Conservation (phyloP, 345 rosid species). For the Theobroma cacao region DNA sequence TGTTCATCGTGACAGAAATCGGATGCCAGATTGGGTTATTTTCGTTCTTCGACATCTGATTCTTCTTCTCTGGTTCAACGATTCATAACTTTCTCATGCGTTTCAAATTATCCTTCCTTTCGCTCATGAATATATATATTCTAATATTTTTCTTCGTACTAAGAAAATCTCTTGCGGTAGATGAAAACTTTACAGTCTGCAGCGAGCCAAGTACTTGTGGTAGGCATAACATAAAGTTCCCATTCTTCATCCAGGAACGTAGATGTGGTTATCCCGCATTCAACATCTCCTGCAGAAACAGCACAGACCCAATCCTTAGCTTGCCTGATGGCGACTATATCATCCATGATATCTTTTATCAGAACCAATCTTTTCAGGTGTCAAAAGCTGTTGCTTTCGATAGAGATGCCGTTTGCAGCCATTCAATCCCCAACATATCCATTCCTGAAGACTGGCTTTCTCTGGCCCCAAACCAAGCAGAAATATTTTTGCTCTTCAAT, state of each 20-base stretch:
- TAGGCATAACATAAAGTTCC: constrained; percentile 16
- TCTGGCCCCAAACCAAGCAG: neutral
- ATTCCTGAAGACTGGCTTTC: constrained; percentile 3
- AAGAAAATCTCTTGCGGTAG: neutral
- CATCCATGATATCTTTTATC: constrained; percentile 29
- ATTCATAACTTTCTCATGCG: too few relatives aligned
- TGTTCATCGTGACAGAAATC: too few relatives aligned
- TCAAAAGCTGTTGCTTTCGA: constrained; percentile 23
- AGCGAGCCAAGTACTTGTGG: neutral
- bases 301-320: constrained; percentile 23
- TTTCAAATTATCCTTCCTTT: too few relatives aligned
- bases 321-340: constrained; percentile 19
- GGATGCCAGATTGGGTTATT: too few relatives aligned
- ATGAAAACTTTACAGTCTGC: neutral
- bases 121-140: too few relatives aligned
- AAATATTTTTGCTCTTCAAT: constrained; percentile 15
- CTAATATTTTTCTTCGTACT: neutral
- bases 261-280: constrained; percentile 53
- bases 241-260: constrained; percentile 36
- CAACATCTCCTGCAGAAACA: constrained; percentile 24
- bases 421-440: constrained; percentile 24
- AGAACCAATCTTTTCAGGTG: constrained; percentile 32
- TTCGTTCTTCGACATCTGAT: too few relatives aligned
- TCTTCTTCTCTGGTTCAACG: too few relatives aligned
- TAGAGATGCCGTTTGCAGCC: neutral